Conservation (phyloP, 75 land plant species). For the Pinus albicaulis region DNA sequence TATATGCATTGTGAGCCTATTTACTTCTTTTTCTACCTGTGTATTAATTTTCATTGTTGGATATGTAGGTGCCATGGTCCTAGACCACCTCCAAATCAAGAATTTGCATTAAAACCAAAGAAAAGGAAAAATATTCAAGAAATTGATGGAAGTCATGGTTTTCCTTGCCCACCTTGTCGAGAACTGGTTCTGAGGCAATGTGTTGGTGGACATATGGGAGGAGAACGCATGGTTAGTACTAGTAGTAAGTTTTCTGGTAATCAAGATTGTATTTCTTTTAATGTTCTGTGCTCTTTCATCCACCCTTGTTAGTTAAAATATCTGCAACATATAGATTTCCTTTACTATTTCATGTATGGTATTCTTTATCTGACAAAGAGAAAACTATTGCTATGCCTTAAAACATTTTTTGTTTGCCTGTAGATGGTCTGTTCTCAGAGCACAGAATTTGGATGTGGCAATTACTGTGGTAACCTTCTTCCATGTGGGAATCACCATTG, state of each 20-base stretch:
- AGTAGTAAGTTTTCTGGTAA: constrained; percentile 7
- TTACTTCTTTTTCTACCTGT: constrained; percentile 1
- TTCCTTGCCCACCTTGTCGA: constrained; percentile 91
- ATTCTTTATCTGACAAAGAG: constrained; percentile 9
- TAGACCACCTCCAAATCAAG: constrained; percentile 78
- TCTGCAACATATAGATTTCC: too few species aligned
- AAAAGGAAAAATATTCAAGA: constrained; percentile 53
- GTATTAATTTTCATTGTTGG: constrained; percentile 11
- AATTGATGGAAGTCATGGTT: constrained; percentile 41
- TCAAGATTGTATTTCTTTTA: too few species aligned
- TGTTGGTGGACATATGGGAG: constrained; percentile 79
- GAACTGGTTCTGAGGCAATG: constrained; percentile 77
- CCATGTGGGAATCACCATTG: constrained; percentile 95
- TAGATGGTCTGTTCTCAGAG: constrained; percentile 88
- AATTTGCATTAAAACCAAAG: constrained; percentile 80
- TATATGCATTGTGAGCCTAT: neutral
- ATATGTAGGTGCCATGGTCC: constrained; percentile 87
- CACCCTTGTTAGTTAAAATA: too few species aligned
- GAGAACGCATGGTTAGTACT: constrained; percentile 65
- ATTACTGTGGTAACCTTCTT: constrained; percentile 84
- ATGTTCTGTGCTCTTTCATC: neutral
- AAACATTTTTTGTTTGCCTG: constrained; percentile 14
- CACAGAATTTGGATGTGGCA: constrained; percentile 63
- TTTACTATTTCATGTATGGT: neutral
- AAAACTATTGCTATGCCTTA: neutral